These are phyloP conservation scores for Vitis riparia DNA, from an alignment of 164 flowering plant species.

Conservation along the genomic window DNA sequence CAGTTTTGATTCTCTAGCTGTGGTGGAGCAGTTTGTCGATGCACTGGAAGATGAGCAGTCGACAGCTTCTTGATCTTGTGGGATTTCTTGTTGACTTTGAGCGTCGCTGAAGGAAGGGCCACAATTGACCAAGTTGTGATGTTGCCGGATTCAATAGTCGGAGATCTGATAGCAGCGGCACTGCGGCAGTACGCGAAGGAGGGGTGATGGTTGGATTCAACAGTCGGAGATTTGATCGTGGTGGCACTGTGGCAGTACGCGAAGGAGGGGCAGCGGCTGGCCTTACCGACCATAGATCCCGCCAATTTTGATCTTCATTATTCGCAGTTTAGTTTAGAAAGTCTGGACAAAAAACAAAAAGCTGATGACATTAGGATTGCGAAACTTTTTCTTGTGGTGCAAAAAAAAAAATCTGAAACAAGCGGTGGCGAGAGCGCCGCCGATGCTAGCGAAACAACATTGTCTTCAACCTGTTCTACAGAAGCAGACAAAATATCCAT, in stretches of 20 bases:
- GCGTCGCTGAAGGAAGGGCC: slow-evolving; percentile 73
- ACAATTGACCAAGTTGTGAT: too few relatives aligned
- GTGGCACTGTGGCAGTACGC: too few relatives aligned
- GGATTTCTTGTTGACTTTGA: slow-evolving; percentile 60
- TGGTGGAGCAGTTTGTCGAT: slow-evolving; percentile 9
- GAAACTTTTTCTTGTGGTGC: slow-evolving; percentile 82
- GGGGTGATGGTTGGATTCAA: too few relatives aligned
- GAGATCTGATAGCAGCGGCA: too few relatives aligned
- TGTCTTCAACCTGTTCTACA: slow-evolving; percentile 18
- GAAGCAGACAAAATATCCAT: too few relatives aligned
- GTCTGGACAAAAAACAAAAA: slow-evolving; percentile 64
- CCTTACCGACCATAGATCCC: too few relatives aligned
- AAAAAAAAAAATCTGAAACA: slow-evolving; percentile 3
- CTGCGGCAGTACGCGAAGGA: too few relatives aligned
- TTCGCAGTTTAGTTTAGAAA: too few relatives aligned
- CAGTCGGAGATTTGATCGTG: too few relatives aligned
- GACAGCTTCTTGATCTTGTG: slow-evolving; percentile 76
- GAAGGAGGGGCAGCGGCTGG: too few relatives aligned
- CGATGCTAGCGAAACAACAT: slow-evolving; percentile 5
- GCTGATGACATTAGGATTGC: slow-evolving; percentile 68
- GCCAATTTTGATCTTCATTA: too few relatives aligned
- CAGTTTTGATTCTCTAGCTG: background rate
- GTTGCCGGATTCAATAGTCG: too few relatives aligned
- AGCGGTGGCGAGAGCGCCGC: slow-evolving; percentile 8
- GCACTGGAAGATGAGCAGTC: slow-evolving; percentile 22